phyloP scores from a whole-genome alignment of 139 green algal species.

The Chlorella sp. region DNA sequence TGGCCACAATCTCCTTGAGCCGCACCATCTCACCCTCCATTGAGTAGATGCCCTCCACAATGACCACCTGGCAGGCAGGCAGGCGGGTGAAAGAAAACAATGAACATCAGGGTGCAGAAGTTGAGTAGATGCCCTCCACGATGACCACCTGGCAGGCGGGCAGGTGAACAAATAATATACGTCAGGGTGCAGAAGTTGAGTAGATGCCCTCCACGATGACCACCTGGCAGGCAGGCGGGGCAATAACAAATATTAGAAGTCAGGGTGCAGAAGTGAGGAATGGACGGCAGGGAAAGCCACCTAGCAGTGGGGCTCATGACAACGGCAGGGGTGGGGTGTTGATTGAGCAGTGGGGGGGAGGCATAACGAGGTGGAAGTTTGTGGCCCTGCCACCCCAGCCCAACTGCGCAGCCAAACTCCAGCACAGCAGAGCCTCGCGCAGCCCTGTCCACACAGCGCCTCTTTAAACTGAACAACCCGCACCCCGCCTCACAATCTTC shows the following conservation, averaged over 20 bases:
- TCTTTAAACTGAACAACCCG: not conserved
- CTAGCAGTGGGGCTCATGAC: not conserved
- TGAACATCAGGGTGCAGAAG: no score
- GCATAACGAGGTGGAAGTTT: not conserved
- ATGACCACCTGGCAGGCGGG: constrained; percentile 68
- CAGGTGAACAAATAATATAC: no score
- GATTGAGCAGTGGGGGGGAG: not conserved
- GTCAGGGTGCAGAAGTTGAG: no score
- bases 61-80: constrained; percentile 55
- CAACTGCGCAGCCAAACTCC: no score
- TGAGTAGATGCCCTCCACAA: constrained; percentile 98
- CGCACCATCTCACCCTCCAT: constrained; percentile 97
- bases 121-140: constrained; percentile 98
- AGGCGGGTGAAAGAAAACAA: no score
- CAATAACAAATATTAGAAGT: no score
- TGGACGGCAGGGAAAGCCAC: constrained; percentile 96
- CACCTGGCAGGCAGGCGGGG: not conserved
- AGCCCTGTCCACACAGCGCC: not conserved
- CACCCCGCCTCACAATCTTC: constrained; percentile 81
- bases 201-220: constrained; percentile 99
- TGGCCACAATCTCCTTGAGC: constrained; percentile 87
- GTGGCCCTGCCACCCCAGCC: not conserved
- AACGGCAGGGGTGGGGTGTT: not conserved
- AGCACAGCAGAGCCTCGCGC: no score
- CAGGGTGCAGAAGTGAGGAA: no score